A percentile compares a stretch with the other conserved stretches of the same genome.
Evolutionary conservation across 345 rosid genomes (phyloP).

Genomic region (Brassica carinata): DNA sequence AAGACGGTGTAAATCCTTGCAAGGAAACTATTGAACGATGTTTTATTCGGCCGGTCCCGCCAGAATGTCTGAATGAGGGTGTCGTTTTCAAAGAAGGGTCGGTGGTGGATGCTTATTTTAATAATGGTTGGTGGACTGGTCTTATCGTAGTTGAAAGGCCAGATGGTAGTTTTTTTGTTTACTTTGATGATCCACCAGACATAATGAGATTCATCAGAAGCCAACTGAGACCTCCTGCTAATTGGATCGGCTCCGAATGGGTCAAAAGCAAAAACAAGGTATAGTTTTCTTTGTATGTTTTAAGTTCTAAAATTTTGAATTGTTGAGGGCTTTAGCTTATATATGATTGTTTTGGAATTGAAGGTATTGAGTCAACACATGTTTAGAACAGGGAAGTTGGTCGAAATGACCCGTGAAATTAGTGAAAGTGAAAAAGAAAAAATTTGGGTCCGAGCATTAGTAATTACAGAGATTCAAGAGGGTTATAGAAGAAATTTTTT

Average conservation of each 20-base stretch:
- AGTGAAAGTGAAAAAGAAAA: background rate
- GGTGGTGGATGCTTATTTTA: too few species aligned
- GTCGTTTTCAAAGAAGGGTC: too few species aligned
- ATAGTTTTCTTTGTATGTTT: background rate
- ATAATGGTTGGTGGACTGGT: too few species aligned
- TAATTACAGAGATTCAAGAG: background rate
- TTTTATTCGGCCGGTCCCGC: too few species aligned
- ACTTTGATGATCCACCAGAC: background rate
- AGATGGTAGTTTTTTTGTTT: background rate
- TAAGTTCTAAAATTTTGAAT: background rate
- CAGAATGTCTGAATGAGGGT: too few species aligned
- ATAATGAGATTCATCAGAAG: background rate
- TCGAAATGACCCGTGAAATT: background rate
- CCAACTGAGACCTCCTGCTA: background rate
- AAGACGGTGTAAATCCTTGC: too few species aligned
- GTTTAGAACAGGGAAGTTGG: background rate
- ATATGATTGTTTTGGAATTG: background rate
- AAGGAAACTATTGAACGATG: too few species aligned
- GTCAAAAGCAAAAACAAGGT: background rate
- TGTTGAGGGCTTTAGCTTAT: background rate
- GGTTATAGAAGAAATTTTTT: background rate
- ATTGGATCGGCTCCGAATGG: background rate
- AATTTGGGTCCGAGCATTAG: background rate
- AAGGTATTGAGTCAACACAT: background rate
- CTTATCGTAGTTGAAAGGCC: too few species aligned